Conservation (phyloP, 345 rosid genomes). For the Acer saccharum region DNA sequence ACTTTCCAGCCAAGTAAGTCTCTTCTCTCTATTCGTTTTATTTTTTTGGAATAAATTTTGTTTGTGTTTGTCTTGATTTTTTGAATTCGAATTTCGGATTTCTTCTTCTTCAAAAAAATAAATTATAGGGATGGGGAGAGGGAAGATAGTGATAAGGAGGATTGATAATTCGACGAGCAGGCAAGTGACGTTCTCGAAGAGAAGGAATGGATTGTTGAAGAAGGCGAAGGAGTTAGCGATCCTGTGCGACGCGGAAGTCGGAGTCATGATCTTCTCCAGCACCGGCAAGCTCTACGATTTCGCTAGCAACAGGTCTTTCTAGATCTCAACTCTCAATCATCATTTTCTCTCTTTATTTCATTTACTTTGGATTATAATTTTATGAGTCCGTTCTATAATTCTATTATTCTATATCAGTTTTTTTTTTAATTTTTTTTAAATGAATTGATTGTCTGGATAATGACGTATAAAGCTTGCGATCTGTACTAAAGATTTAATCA, state of each 20-base stretch:
- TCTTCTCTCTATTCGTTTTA: neutral
- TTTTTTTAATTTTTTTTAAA: no score
- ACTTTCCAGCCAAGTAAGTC: slow-evolving; percentile 14
- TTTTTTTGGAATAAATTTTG: neutral
- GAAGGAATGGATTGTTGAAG: slow-evolving; percentile 57
- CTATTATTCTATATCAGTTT: no score
- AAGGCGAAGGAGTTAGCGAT: slow-evolving; percentile 61
- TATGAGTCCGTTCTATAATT: neutral
- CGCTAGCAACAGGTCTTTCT: slow-evolving; percentile 49
- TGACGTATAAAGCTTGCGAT: neutral
- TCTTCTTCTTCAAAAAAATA: neutral
- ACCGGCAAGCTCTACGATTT: slow-evolving; percentile 55
- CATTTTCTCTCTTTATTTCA: neutral
- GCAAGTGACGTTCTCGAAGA: slow-evolving; percentile 63
- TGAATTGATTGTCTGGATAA: neutral
- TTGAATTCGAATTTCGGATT: neutral
- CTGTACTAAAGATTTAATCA: neutral
- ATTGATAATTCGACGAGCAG: slow-evolving; percentile 62
- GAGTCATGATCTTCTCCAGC: slow-evolving; percentile 60
- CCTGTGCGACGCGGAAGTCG: slow-evolving; percentile 61
- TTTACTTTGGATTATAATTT: neutral
- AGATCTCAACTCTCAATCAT: slow-evolving; percentile 2
- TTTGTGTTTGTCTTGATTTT: neutral
- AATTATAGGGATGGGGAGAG: slow-evolving; percentile 50
- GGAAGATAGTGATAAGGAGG: slow-evolving; percentile 61